Percentiles rank a stretch among this genome's conserved stretches.
Conservation (phyloP, 208 protist species). For the Zelonia costaricensis region DNA sequence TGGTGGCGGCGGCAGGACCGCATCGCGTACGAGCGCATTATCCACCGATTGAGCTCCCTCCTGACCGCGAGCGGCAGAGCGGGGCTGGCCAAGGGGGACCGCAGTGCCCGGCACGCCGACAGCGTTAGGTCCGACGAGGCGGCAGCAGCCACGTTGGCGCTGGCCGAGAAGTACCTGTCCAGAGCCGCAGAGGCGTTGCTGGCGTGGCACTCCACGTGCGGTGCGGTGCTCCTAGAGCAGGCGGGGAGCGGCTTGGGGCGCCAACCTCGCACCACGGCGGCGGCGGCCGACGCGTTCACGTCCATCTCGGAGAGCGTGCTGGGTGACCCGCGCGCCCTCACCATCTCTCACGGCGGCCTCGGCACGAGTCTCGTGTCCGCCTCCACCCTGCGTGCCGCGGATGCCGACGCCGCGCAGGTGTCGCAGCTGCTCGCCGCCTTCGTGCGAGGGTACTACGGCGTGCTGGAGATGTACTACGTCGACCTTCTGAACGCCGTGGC, state of each 20-base stretch:
- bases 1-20: constrained; percentile 14
- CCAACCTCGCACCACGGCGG: not conserved
- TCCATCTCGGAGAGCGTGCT: not conserved
- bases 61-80: no score
- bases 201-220: constrained; percentile 37
- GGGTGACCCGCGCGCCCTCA: not conserved
- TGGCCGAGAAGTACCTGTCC: constrained; percentile 10
- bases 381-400: constrained; percentile 7
- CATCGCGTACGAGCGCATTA: constrained; percentile 12
- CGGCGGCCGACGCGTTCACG: not conserved
- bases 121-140: no score
- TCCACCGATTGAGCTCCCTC: not conserved
- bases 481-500: constrained; percentile 55
- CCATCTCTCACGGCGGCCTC: not conserved
- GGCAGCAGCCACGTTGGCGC: constrained; percentile 7
- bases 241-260: constrained; percentile 3
- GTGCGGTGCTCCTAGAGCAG: constrained; percentile 27
- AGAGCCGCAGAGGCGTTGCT: constrained; percentile 12
- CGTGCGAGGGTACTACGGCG: constrained; percentile 38
- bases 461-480: constrained; percentile 66
- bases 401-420: constrained; percentile 1
- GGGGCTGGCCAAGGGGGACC: no score
- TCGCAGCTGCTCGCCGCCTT: constrained; percentile 20
- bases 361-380: constrained; percentile 10
- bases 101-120: no score